A percentile compares a stretch with the other conserved stretches of the same genome.
These are phyloP conservation scores for Clarkia xantiana DNA, from an alignment of 345 rosid genomes.

Conservation along the genomic window DNA sequence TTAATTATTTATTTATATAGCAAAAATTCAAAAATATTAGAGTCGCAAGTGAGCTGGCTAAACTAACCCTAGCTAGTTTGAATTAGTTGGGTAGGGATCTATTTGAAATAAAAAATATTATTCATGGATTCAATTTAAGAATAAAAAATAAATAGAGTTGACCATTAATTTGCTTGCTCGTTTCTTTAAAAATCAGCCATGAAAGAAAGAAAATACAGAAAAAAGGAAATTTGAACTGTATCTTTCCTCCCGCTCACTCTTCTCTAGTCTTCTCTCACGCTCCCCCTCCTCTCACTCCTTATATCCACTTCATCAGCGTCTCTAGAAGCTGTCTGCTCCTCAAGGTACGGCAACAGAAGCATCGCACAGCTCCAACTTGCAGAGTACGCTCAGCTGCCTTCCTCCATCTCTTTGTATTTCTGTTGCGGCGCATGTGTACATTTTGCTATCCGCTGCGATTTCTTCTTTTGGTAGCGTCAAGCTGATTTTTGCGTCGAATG, in stretches of 20 bases:
- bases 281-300: conserved; percentile 4
- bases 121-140: no score
- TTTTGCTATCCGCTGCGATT: neutral
- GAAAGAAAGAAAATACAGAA: no score
- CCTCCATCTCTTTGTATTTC: conserved; percentile 1
- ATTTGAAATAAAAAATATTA: no score
- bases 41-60: no score
- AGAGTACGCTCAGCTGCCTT: conserved; percentile 16
- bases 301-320: conserved; percentile 9
- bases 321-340: neutral
- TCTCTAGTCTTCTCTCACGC: conserved; percentile 28
- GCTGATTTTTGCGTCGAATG: neutral
- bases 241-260: conserved; percentile 42
- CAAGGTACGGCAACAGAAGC: conserved; percentile 10
- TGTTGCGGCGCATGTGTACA: neutral
- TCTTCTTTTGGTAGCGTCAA: no score
- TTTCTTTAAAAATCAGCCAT: no score
- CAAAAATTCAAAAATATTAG: no score
- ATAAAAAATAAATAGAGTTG: no score
- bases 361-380: conserved; percentile 16
- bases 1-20: no score
- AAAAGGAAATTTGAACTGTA: conserved; percentile 39
- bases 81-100: no score
- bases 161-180: no score
- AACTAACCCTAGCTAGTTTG: no score